Evolutionary conservation across 306 rosid species (phyloP).

Genomic region (Prunus armeniaca): DNA sequence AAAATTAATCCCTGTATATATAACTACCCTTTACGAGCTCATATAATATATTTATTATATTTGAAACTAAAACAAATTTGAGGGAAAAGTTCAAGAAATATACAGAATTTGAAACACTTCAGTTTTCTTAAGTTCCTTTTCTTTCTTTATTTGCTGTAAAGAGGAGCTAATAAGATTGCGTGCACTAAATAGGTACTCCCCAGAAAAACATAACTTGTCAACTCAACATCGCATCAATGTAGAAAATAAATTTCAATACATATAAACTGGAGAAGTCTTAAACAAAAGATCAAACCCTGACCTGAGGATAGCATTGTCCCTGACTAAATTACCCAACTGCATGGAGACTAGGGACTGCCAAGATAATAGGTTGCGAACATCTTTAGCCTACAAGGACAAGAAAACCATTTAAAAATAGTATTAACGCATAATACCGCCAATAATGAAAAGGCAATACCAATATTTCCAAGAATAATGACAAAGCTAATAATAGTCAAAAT

Average conservation of each 20-base stretch:
- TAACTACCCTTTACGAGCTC: not conserved
- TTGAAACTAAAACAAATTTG: not conserved
- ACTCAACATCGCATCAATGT: not conserved
- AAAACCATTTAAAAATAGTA: conserved; percentile 8
- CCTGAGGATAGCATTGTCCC: conserved; percentile 79
- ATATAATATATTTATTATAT: not conserved
- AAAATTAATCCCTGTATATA: not conserved
- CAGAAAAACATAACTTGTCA: not conserved
- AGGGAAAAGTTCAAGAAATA: not conserved
- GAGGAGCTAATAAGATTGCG: not conserved
- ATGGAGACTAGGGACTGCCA: conserved; percentile 73
- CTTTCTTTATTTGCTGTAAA: not conserved
- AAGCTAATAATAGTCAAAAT: not conserved
- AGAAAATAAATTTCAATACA: not conserved
- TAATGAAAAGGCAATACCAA: not conserved
- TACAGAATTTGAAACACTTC: not conserved
- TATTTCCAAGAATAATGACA: not conserved
- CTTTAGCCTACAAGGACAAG: conserved; percentile 56
- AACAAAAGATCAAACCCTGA: conserved; percentile 29
- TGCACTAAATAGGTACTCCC: not conserved
- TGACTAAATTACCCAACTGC: conserved; percentile 59
- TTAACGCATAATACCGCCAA: not conserved
- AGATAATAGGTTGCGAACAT: conserved; percentile 50
- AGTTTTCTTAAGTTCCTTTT: not conserved
- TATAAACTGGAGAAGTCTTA: not conserved